These are phyloP conservation scores for Tetracladium marchalianum DNA, from an alignment of 495 filamentous ascomycete species.

Conservation along the genomic window DNA sequence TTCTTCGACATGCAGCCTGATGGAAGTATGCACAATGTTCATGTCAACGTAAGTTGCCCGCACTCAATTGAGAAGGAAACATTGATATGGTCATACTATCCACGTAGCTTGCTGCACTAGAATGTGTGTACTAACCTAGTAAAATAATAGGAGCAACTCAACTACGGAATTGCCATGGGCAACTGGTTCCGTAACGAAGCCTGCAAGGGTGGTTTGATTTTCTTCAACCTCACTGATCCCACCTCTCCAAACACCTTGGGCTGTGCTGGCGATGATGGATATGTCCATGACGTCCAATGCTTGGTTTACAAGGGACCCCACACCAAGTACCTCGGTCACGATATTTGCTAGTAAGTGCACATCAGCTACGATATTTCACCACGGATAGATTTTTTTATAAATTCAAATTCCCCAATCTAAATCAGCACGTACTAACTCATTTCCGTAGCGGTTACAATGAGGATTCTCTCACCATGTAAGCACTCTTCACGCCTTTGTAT, in stretches of 20 bases:
- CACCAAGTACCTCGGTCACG: slow-evolving; percentile 36
- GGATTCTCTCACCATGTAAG: slow-evolving; percentile 31
- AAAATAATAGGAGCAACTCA: slow-evolving; percentile 23
- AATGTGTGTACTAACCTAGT: too few relatives aligned
- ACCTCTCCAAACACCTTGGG: slow-evolving; percentile 41
- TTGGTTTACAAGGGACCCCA: slow-evolving; percentile 48
- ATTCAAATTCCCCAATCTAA: too few relatives aligned
- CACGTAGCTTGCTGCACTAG: too few relatives aligned
- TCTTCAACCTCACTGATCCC: slow-evolving; percentile 43
- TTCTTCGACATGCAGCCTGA: slow-evolving; percentile 33
- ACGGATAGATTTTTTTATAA: too few relatives aligned
- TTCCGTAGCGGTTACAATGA: slow-evolving; percentile 36
- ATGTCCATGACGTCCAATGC: slow-evolving; percentile 54
- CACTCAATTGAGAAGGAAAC: too few relatives aligned
- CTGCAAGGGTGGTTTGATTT: slow-evolving; percentile 43
- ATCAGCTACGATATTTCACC: too few relatives aligned
- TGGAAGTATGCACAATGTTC: slow-evolving; percentile 41
- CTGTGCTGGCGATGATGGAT: slow-evolving; percentile 43
- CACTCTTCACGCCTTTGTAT: too few relatives aligned
- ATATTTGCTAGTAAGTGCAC: slow-evolving; percentile 39
- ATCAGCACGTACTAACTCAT: too few relatives aligned
- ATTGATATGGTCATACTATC: too few relatives aligned
- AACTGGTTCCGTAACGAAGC: slow-evolving; percentile 32
- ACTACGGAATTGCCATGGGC: slow-evolving; percentile 43
- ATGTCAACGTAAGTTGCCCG: slow-evolving; percentile 32